Evolutionary conservation across 2,329 filamentous ascomycete species (phyloP), one percentile per base, ranked within the genome.

Genomic region (Aspergillus neoniger): DNA sequence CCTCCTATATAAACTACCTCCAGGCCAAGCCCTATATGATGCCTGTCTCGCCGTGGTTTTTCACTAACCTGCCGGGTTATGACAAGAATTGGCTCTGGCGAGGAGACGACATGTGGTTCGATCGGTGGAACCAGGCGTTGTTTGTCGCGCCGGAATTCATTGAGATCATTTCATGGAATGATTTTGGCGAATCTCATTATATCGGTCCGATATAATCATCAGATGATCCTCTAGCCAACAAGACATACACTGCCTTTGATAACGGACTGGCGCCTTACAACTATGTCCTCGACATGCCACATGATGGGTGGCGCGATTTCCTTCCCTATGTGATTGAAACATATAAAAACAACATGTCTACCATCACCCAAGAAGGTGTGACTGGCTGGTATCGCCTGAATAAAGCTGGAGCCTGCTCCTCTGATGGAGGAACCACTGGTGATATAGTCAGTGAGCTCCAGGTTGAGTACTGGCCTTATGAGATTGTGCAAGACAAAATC

Each of bases 31-130:
- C 71, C 1, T 81, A 76, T 59, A 83, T 85, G 80, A 83, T 82
- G 81, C 78, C 82, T 2, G 80, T 85, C 4, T 82, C 81, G 0
- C 83, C 84, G 0, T 86, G 83, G 83, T 83, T 79, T 69, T 83
- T 72, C 70, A 87, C 86, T 49, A 82, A 86, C 61, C 74, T 87
- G 73, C 80, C 83, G 0, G 73, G 77, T 5, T 87, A 80, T 65
- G 72, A 75, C 43, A 88, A 88, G 74, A 86, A 86, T 70, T 88
- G 86, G 85, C 76, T 87, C 2, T 89, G 83, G 78, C 79, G 80
- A 32, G 83, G 83, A 6, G 86, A 88, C 60, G 76, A 81, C 55
- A 73, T 88, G 5, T 89, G 86, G 85, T 81, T 78, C 59, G 74
- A 85, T 55, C 81, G 86, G 3, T 88, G 86, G 86, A 72, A 79